phyloP scores from a whole-genome alignment of 2,329 filamentous ascomycete genomes.

The Xylaria digitata region DNA sequence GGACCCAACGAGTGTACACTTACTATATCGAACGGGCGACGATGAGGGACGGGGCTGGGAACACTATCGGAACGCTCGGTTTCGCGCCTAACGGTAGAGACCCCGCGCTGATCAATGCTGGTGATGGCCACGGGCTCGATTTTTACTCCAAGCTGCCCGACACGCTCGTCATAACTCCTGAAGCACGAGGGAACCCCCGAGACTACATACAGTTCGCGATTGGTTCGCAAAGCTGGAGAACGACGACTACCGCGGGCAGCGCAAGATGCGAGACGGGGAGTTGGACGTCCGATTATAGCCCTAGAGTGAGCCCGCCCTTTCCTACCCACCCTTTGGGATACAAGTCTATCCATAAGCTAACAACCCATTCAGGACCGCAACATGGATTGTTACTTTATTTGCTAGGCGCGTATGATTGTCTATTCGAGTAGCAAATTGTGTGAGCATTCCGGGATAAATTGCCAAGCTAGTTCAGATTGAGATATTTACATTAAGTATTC shows the following conservation, averaged over 20 bases:
- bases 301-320: not conserved
- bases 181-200: not conserved
- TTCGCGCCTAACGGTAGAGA: constrained; percentile 9
- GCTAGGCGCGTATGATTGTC: not conserved
- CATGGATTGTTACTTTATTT: constrained; percentile 7
- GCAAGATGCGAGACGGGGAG: constrained; percentile 5
- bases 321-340: not conserved
- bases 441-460: not conserved
- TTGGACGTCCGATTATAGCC: not conserved
- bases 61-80: not conserved
- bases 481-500: not conserved
- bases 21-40: constrained; percentile 9
- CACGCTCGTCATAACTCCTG: constrained; percentile 6
- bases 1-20: not conserved
- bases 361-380: not conserved
- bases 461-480: not conserved
- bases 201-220: constrained; percentile 21
- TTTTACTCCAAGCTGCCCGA: constrained; percentile 2
- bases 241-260: not conserved
- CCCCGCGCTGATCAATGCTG: not conserved
- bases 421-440: not conserved
- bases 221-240: constrained; percentile 12
- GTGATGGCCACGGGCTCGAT: not conserved
- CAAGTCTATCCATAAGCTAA: not conserved
- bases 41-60: constrained; percentile 12